phyloP scores from a whole-genome alignment of 148 eudicot genomes.

The Fagopyrum tataricum region DNA sequence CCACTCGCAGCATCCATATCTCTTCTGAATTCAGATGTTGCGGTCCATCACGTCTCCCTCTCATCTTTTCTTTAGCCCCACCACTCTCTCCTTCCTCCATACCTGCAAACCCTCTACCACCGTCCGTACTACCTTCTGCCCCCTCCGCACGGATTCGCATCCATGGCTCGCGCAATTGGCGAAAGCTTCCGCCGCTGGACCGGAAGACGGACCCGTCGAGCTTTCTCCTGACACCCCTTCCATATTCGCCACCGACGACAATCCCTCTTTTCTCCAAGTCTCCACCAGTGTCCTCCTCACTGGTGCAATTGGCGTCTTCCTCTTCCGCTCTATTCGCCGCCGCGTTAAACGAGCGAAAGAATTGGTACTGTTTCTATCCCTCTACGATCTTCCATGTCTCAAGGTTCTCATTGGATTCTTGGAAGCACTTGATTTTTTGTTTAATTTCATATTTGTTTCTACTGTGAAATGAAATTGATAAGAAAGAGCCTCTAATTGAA shows the following conservation, averaged over 20 bases:
- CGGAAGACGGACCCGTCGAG: slow-evolving; percentile 65
- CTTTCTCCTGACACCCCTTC: slow-evolving; percentile 51
- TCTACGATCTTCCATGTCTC: not conserved
- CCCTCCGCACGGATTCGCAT: slow-evolving; percentile 18
- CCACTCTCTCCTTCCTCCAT: slow-evolving; percentile 8
- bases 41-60: slow-evolving; percentile 24
- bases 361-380: slow-evolving; percentile 28
- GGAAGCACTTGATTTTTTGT: not conserved
- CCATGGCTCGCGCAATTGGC: slow-evolving; percentile 33
- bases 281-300: slow-evolving; percentile 87
- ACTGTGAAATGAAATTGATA: not conserved
- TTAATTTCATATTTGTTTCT: not conserved
- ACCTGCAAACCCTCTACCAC: slow-evolving; percentile 23
- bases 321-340: slow-evolving; percentile 83
- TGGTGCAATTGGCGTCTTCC: slow-evolving; percentile 80
- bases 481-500: not conserved
- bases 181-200: slow-evolving; percentile 18
- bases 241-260: slow-evolving; percentile 57
- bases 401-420: not conserved
- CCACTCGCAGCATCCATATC: not conserved
- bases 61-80: slow-evolving; percentile 17
- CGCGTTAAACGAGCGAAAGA: slow-evolving; percentile 80
- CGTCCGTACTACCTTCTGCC: slow-evolving; percentile 22
- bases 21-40: slow-evolving; percentile 32
- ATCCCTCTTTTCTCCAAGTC: slow-evolving; percentile 63